phyloP scores from a whole-genome alignment of 1,284 basidiomycete species.

The Inonotus obliquus region DNA sequence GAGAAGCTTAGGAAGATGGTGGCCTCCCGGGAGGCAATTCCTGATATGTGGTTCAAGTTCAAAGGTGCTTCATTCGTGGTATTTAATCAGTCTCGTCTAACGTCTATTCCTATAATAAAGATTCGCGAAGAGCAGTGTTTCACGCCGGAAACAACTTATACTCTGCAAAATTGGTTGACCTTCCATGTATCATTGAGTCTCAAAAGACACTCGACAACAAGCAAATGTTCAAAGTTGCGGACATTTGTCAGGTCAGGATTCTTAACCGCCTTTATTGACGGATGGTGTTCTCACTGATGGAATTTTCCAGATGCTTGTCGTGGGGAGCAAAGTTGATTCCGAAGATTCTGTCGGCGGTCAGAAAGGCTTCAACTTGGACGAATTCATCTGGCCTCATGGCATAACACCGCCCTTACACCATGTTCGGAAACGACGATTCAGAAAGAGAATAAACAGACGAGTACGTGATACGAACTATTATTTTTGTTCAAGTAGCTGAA shows the following conservation, averaged over 20 bases:
- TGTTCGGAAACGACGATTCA: constrained; percentile 89
- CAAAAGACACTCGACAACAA: constrained; percentile 97
- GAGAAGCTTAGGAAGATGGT: constrained; percentile 81
- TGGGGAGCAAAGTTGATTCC: constrained; percentile 70
- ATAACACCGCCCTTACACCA: constrained; percentile 92
- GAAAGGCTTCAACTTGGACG: constrained; percentile 83
- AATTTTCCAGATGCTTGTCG: constrained; percentile 72
- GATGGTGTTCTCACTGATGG: constrained; percentile 18
- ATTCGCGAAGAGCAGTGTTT: constrained; percentile 89
- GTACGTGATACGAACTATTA: constrained; percentile 36
- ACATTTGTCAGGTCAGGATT: constrained; percentile 86
- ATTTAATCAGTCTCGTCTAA: neutral
- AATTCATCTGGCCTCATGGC: constrained; percentile 97
- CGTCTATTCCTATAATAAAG: constrained; percentile 37
- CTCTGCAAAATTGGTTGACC: constrained; percentile 91
- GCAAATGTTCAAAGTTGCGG: constrained; percentile 97
- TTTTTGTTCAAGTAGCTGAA: constrained; percentile 6
- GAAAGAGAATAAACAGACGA: constrained; percentile 83
- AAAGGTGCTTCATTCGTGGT: constrained; percentile 57
- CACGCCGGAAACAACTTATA: constrained; percentile 82
- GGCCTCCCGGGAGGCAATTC: constrained; percentile 67
- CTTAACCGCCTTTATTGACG: constrained; percentile 12
- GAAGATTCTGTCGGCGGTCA: constrained; percentile 57
- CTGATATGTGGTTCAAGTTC: constrained; percentile 98
- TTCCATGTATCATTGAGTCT: constrained; percentile 92